Percentiles rank a stretch among this genome's conserved stretches.
phyloP scores from a whole-genome alignment of 495 filamentous ascomycete species.

The Pseudotulostoma volvatum region DNA sequence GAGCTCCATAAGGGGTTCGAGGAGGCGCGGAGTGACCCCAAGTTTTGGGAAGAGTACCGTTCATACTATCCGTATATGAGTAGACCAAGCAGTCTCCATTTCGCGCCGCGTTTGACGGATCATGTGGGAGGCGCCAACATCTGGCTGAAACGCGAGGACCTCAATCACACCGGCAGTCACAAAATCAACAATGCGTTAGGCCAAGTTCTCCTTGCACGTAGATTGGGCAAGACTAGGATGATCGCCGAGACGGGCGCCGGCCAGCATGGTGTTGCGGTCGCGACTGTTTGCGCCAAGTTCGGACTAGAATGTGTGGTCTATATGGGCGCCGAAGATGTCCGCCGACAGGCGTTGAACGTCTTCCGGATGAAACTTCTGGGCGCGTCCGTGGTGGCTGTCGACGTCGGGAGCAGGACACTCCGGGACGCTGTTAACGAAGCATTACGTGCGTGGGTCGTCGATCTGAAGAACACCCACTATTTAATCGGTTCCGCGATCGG shows the following conservation, averaged over 20 bases:
- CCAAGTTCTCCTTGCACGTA: slow-evolving; percentile 65
- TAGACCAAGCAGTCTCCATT: slow-evolving; percentile 77
- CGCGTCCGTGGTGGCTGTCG: slow-evolving; percentile 71
- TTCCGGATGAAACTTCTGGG: slow-evolving; percentile 95
- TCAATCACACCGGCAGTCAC: slow-evolving; percentile 75
- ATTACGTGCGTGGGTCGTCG: slow-evolving; percentile 71
- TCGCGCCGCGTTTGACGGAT: slow-evolving; percentile 74
- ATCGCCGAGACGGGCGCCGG: slow-evolving; percentile 96
- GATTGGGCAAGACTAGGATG: slow-evolving; percentile 80
- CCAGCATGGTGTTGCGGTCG: slow-evolving; percentile 89
- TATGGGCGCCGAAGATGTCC: slow-evolving; percentile 92
- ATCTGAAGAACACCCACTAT: slow-evolving; percentile 83
- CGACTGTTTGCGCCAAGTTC: slow-evolving; percentile 92
- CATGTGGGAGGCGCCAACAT: slow-evolving; percentile 82
- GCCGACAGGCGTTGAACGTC: slow-evolving; percentile 85
- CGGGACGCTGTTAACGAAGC: slow-evolving; percentile 96
- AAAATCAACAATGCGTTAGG: slow-evolving; percentile 97
- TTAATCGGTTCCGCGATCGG: slow-evolving; percentile 92
- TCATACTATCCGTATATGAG: slow-evolving; percentile 98
- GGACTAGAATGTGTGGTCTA: slow-evolving; percentile 90
- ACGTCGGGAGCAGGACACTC: slow-evolving; percentile 69
- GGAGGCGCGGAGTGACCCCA: slow-evolving; percentile 61
- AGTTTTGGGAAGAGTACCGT: slow-evolving; percentile 94
- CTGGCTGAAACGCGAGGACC: slow-evolving; percentile 88
- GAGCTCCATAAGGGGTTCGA: slow-evolving; percentile 91